Conservation (phyloP, 805 yeast genomes). For the Wickerhamiella vanderwaltii region DNA sequence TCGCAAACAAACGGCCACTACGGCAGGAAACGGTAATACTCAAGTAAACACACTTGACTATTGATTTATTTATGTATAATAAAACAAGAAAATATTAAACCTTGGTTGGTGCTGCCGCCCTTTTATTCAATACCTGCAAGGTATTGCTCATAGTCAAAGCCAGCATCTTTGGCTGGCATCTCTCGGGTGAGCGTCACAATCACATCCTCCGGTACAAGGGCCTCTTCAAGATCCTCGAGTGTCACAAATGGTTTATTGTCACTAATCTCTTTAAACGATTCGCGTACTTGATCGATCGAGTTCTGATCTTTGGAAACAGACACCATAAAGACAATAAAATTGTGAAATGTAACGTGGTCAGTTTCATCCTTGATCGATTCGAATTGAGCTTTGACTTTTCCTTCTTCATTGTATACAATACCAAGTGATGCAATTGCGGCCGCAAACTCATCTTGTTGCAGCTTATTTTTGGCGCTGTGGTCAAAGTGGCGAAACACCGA, state of each 20-base stretch:
- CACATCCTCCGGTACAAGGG: constrained; percentile 27
- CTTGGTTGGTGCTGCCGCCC: background rate
- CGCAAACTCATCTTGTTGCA: constrained; percentile 34
- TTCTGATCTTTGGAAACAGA: constrained; percentile 32
- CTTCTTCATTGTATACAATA: constrained; percentile 28
- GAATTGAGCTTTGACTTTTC: constrained; percentile 30
- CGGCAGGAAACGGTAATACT: too few species aligned
- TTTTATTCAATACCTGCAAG: background rate
- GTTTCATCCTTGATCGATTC: constrained; percentile 22
- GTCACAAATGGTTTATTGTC: constrained; percentile 32
- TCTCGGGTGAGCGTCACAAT: constrained; percentile 23
- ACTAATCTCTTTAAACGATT: constrained; percentile 32
- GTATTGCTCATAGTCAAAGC: constrained; percentile 11
- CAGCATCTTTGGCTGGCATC: constrained; percentile 23
- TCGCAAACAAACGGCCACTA: constrained; percentile 9
- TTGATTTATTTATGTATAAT: background rate
- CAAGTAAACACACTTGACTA: background rate
- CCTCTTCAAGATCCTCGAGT: constrained; percentile 30
- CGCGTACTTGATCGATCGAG: constrained; percentile 29
- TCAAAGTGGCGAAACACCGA: constrained; percentile 34
- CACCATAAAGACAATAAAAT: constrained; percentile 29
- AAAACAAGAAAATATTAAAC: background rate
- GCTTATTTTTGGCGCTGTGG: constrained; percentile 23
- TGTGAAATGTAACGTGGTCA: constrained; percentile 24
- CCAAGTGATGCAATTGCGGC: constrained; percentile 35